A percentile compares a stretch with the other conserved stretches of the same genome.
Conservation (phyloP, 306 rosid species). For the Fragaria vesca region DNA sequence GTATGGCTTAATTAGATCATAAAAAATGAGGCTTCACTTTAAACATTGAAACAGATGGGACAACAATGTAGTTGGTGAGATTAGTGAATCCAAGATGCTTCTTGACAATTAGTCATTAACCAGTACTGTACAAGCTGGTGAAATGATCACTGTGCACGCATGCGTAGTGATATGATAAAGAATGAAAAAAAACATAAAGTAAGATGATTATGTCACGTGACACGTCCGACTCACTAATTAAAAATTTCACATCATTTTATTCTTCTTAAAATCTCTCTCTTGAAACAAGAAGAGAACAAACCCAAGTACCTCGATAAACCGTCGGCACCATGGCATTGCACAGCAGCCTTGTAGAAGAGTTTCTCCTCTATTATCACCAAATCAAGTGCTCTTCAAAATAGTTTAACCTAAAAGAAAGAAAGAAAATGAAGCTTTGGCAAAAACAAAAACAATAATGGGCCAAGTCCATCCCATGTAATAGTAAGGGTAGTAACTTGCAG, state of each 20-base stretch:
- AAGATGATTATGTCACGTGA: neutral
- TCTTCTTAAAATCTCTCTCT: neutral
- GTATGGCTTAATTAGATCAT: too few relatives aligned
- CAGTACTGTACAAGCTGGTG: too few relatives aligned
- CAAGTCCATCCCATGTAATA: too few relatives aligned
- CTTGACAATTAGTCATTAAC: too few relatives aligned
- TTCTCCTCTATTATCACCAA: neutral
- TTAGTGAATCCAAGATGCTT: neutral
- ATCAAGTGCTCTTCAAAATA: neutral
- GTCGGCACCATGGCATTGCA: neutral
- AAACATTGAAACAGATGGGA: too few relatives aligned
- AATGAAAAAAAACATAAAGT: too few relatives aligned
- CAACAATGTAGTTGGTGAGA: neutral
- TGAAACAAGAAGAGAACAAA: too few relatives aligned
- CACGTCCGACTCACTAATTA: neutral
- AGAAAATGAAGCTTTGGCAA: neutral
- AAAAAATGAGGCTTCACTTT: too few relatives aligned
- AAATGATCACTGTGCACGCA: too few relatives aligned
- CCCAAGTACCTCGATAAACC: neutral
- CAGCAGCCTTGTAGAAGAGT: neutral
- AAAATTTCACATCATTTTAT: too few relatives aligned
- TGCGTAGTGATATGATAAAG: too few relatives aligned
- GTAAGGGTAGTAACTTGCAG: neutral
- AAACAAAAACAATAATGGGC: neutral
- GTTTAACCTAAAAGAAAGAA: neutral